Conservation (phyloP, 306 rosid species). For the Malus sieversii region DNA sequence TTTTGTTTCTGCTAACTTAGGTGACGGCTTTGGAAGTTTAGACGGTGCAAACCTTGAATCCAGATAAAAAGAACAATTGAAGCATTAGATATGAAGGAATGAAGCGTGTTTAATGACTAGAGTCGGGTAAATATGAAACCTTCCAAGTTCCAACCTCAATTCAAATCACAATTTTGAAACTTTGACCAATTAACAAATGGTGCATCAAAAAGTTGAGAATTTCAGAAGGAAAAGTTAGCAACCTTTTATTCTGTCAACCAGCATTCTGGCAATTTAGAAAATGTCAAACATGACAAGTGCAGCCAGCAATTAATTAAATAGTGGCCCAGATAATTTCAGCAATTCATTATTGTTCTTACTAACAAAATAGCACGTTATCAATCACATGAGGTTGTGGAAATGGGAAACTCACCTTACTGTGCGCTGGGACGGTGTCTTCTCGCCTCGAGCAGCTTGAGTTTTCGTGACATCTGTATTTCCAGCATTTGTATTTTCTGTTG, state of each 20-base stretch:
- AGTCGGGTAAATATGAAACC: background rate
- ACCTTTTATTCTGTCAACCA: background rate
- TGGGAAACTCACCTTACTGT: slow-evolving; percentile 44
- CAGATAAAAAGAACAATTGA: slow-evolving; percentile 7
- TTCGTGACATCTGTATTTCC: slow-evolving; percentile 30
- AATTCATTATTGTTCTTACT: background rate
- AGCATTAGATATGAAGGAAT: slow-evolving; percentile 4
- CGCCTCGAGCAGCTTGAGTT: slow-evolving; percentile 5
- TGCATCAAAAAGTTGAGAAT: background rate
- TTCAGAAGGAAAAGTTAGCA: background rate
- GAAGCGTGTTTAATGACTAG: background rate
- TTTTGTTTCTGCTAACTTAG: slow-evolving; percentile 37
- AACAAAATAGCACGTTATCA: background rate
- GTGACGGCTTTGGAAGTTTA: slow-evolving; percentile 54
- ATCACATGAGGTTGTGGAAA: background rate
- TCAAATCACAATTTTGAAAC: background rate
- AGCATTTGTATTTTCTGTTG: slow-evolving; percentile 32
- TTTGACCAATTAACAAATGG: background rate
- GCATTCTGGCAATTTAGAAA: background rate
- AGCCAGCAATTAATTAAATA: background rate
- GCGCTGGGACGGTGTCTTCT: slow-evolving; percentile 15
- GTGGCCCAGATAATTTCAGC: too few species aligned
- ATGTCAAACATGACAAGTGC: background rate
- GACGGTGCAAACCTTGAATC: slow-evolving; percentile 36
- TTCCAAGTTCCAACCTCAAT: background rate